Percentiles rank a stretch among this genome's conserved stretches.
Conservation (phyloP, 176 grass and related monocot genomes). For the Carex pumila region DNA sequence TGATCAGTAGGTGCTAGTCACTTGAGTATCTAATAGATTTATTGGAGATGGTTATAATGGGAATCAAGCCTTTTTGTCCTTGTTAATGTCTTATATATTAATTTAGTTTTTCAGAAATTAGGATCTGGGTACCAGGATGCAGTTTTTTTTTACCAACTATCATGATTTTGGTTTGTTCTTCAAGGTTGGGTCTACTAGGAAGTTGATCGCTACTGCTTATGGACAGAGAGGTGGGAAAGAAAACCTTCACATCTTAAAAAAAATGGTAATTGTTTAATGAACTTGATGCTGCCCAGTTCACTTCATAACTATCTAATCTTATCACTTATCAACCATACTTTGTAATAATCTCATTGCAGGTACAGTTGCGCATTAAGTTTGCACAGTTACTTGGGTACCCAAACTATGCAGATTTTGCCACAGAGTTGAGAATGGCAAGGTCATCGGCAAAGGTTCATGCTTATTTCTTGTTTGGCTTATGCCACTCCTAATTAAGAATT, state of each 20-base stretch:
- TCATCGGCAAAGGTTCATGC: conserved; percentile 74
- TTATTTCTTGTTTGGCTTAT: conserved; percentile 17
- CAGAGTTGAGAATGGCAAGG: conserved; percentile 65
- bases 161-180: background rate
- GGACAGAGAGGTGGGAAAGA: conserved; percentile 82
- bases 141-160: background rate
- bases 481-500: background rate
- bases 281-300: conserved; percentile 16
- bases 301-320: background rate
- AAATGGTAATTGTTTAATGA: conserved; percentile 48
- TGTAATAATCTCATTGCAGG: conserved; percentile 36
- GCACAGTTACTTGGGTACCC: conserved; percentile 70
- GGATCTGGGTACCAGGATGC: background rate
- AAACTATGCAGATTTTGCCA: conserved; percentile 82
- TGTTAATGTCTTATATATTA: background rate
- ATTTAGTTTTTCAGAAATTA: background rate
- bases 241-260: conserved; percentile 73
- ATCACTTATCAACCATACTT: conserved; percentile 13
- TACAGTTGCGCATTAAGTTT: conserved; percentile 62
- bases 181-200: conserved; percentile 73
- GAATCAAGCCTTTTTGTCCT: background rate
- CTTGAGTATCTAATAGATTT: background rate
- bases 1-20: background rate
- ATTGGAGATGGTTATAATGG: background rate
- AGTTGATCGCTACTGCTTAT: conserved; percentile 62